Evolutionary conservation across 495 filamentous ascomycete species (phyloP), one percentile per base, ranked within the genome.

Genomic region (Tuber melanosporum): DNA sequence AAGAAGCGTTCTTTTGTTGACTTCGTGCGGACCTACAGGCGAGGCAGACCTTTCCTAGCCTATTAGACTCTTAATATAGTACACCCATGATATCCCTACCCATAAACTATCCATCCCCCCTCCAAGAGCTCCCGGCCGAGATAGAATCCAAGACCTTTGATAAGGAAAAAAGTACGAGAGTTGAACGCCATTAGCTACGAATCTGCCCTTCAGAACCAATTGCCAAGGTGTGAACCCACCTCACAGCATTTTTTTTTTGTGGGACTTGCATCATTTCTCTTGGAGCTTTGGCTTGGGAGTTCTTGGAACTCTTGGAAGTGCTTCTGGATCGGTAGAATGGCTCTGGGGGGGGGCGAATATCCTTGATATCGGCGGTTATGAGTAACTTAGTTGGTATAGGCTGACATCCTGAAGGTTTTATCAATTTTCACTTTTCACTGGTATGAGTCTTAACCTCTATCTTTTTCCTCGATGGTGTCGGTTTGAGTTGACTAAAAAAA

Each of bases 231-330:
- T 49, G 52, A 10, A 66, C 72, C 71, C 42, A 43, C 39, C 71
- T 71, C 43, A 47, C 57, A 73, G 62, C 43, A 26, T 42, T 45
- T 72, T 72, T 74, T 57, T 70, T 41, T 66, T 72, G 43, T 2
- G 19, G 71, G 66, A 71, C 77, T 80, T 80, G 77, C 71, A 76
- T 80, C 77, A 49, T 75, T 71, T 39, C 45, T 76, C 78, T 80
- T 74, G 70, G 73, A 70, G 70, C 72, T 47, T 76, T 71, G 70
- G 70, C 74, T 76, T 76, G 73, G 73, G 19, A 36, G 22, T 45
- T 80, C 78, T 80, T 80, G 78, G 78, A 73, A 76, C 69, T 76
- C 26, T 36, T 76, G 52, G 71, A 62, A 44, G 73, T 46, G 73
- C 43, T 77, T 20, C 46, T 49, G 36, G 42, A 39, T 26, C 32